Base-by-base conservation (phyloP, 106 monocot genomes). In the Triglochin maritima region DNA sequence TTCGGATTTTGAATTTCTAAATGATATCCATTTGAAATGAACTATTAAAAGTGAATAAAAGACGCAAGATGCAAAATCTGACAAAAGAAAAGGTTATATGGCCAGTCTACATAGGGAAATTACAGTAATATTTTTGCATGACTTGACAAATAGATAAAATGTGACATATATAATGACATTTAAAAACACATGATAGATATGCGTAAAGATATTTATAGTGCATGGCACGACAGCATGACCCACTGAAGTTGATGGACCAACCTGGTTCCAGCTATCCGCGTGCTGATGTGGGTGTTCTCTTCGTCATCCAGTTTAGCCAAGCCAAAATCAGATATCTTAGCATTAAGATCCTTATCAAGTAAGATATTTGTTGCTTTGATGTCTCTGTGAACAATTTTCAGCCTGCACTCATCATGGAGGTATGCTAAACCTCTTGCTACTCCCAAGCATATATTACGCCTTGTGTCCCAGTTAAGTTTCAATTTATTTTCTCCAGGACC, bases 391-490 rank as follows among this genome's bases (percentile, higher is more conserved):
- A 66, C 65, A 66, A 69, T 48, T 46, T 69, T 69, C 47, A 59
- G 7, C 46, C 56, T 57, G 13, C 46, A 69, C 15, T 69, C 69
- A 9, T 69, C 69, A 47, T 69, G 69, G 14, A 69, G 69, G 57
- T 58, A 59, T 29, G 29, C 29, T 29, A 29, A 29, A 29, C 29
- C 29, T 29, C 29, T 29, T 29, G 29, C 29, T 29, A 66, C 44
- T 17, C 57, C 69, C 52, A 69, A 53, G 69, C 69, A 69, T 42
- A 69, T 69, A 14, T 57, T 69, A 6, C 15, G 42, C 46, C 69
- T 57, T 48, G 46, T 58, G 56, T 69, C 57, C 69, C 69, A 69
- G 13, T 69, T 47, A 44, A 69, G 10, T 44, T 69, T 69, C 42
- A 69, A 7, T 47, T 8, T 44, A 12, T 11, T 47, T 7, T 46